These are phyloP conservation scores for Tylopilus intermedius DNA, from an alignment of 768 basidiomycete species.

Conservation along the genomic window DNA sequence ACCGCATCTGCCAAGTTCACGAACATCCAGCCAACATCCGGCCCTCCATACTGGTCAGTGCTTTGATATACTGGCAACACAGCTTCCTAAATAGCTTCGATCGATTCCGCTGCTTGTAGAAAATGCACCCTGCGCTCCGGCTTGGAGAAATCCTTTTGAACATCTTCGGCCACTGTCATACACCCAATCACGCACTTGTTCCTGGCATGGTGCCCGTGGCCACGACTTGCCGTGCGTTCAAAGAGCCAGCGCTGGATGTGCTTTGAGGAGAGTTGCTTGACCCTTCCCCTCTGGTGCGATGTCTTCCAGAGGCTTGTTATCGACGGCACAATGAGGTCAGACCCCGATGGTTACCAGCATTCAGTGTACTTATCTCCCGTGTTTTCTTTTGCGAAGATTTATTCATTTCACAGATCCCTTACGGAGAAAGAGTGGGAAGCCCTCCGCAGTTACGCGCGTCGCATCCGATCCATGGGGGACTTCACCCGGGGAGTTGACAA, in stretches of 20 bases:
- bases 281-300: background rate
- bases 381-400: no score
- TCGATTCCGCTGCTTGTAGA: no score
- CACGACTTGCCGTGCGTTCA: background rate
- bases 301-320: constrained; percentile 2
- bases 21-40: no score
- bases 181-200: background rate
- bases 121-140: background rate
- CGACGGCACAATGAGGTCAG: background rate
- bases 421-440: background rate
- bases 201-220: background rate
- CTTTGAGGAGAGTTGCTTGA: constrained; percentile 4
- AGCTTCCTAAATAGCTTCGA: no score
- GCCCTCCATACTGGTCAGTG: no score
- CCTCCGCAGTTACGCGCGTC: constrained; percentile 1
- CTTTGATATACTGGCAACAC: no score
- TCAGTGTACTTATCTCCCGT: background rate
- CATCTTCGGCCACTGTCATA: background rate
- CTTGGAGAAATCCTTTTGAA: constrained; percentile 1
- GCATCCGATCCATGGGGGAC: background rate
- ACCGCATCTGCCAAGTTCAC: no score
- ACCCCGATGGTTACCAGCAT: no score
- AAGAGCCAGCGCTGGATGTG: constrained; percentile 1
- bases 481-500: no score
- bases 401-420: no score